These are phyloP conservation scores for Fragilaria crotonensis DNA, from an alignment of 108 stramenopile genomes.

Conservation along the genomic window DNA sequence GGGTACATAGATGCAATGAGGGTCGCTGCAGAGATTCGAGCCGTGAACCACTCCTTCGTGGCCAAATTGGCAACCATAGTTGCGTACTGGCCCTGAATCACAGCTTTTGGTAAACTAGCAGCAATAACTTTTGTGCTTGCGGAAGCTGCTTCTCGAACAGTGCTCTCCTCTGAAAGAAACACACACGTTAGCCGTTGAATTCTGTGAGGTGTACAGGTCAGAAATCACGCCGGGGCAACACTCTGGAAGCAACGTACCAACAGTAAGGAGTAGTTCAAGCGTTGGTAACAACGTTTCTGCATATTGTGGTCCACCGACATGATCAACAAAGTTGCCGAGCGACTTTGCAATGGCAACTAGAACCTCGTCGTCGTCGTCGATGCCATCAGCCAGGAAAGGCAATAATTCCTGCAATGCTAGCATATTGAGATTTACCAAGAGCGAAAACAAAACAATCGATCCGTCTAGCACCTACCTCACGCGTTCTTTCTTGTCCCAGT, in stretches of 20 bases:
- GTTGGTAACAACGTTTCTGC: constrained; percentile 68
- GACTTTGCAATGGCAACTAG: constrained; percentile 59
- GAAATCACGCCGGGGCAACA: too few species aligned
- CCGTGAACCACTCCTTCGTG: constrained; percentile 96
- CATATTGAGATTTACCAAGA: too few species aligned
- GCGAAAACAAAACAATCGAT: too few species aligned
- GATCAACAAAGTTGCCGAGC: constrained; percentile 49
- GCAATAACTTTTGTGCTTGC: constrained; percentile 37
- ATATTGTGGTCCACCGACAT: constrained; percentile 57
- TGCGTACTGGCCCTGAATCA: constrained; percentile 55
- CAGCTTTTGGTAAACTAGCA: constrained; percentile 37
- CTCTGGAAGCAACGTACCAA: constrained; percentile 31
- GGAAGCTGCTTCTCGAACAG: constrained; percentile 73
- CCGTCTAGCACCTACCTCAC: constrained; percentile 64
- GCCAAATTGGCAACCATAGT: constrained; percentile 81
- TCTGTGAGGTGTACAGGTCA: too few species aligned
- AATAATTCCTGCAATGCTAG: constrained; percentile 58
- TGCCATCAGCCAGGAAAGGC: constrained; percentile 74
- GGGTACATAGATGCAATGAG: constrained; percentile 71
- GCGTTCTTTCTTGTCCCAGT: constrained; percentile 64
- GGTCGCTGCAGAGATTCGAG: constrained; percentile 84
- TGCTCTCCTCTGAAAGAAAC: constrained; percentile 41
- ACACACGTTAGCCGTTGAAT: too few species aligned
- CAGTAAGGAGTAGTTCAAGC: constrained; percentile 84
- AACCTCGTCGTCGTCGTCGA: constrained; percentile 86